Evolutionary conservation across 2,329 filamentous ascomycete genomes (phyloP).

Genomic region (Fusarium dlaminii): DNA sequence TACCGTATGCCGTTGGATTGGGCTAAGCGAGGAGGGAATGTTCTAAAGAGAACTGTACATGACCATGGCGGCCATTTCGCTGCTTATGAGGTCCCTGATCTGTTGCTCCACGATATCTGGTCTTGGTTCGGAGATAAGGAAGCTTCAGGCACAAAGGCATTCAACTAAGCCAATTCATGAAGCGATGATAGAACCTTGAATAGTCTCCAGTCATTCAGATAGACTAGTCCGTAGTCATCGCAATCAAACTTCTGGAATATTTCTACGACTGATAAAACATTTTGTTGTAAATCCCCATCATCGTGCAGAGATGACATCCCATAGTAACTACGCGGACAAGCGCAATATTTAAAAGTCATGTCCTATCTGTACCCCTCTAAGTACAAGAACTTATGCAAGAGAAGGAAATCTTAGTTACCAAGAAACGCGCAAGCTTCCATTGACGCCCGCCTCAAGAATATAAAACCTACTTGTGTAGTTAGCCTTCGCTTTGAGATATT

Average conservation of each 20-base stretch:
- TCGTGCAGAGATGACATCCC: not conserved
- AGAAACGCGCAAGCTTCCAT: too few relatives aligned
- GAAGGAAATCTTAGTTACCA: accelerated
- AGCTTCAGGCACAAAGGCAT: not conserved
- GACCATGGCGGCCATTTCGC: not conserved
- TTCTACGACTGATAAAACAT: not conserved
- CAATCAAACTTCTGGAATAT: too few relatives aligned
- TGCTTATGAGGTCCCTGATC: not conserved
- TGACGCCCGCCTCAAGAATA: accelerated
- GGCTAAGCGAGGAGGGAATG: not conserved
- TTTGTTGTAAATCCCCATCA: accelerated
- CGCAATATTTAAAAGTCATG: too few relatives aligned
- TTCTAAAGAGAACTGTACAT: not conserved
- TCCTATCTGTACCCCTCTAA: accelerated
- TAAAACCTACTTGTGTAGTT: not conserved
- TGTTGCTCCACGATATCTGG: not conserved
- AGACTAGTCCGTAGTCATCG: accelerated
- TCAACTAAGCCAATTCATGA: not conserved
- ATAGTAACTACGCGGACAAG: not conserved
- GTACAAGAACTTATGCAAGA: accelerated
- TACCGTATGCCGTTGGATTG: not conserved
- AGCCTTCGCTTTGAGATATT: not conserved
- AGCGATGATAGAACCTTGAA: accelerated
- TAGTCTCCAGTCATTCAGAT: accelerated
- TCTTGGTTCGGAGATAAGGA: not conserved